Conservation (phyloP, 2,329 filamentous ascomycete genomes). For the Penicillium hordei region DNA sequence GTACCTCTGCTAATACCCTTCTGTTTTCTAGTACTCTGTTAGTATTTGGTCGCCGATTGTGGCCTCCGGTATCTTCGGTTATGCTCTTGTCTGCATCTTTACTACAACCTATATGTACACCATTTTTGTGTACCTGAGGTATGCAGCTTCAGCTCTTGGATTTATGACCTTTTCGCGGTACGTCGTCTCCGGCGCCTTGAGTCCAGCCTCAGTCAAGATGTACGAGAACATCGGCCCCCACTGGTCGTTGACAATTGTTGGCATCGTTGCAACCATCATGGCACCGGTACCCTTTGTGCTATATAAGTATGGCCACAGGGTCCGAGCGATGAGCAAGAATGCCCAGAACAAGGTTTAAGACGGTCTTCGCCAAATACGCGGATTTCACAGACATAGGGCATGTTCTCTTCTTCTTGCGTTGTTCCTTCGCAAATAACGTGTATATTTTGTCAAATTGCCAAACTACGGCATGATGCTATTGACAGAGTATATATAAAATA, state of each 20-base stretch:
- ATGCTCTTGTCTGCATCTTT: conserved; percentile 50
- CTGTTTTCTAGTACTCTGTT: conserved; percentile 29
- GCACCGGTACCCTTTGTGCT: conserved; percentile 8
- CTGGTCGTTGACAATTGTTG: conserved; percentile 44
- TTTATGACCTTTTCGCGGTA: conserved; percentile 45
- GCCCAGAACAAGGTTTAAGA: not conserved
- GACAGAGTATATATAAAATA: not conserved
- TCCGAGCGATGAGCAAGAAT: conserved; percentile 1
- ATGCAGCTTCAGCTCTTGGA: conserved; percentile 50
- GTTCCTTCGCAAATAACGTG: not conserved
- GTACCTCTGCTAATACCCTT: not conserved
- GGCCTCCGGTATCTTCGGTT: conserved; percentile 54
- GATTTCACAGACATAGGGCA: not conserved
- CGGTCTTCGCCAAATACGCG: not conserved
- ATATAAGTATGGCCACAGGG: conserved; percentile 5
- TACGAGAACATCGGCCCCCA: conserved; percentile 43
- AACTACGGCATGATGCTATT: not conserved
- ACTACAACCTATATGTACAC: conserved; percentile 56
- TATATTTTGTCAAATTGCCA: not conserved
- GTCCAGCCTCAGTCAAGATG: conserved; percentile 32
- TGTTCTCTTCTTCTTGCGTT: not conserved
- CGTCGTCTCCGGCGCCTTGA: conserved; percentile 38
- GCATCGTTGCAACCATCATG: conserved; percentile 1
- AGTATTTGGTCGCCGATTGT: conserved; percentile 53
- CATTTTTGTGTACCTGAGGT: conserved; percentile 56